Evolutionary conservation across 345 rosid genomes (phyloP), one percentile per base, ranked within the genome.

Genomic region (Dimocarpus longan): DNA sequence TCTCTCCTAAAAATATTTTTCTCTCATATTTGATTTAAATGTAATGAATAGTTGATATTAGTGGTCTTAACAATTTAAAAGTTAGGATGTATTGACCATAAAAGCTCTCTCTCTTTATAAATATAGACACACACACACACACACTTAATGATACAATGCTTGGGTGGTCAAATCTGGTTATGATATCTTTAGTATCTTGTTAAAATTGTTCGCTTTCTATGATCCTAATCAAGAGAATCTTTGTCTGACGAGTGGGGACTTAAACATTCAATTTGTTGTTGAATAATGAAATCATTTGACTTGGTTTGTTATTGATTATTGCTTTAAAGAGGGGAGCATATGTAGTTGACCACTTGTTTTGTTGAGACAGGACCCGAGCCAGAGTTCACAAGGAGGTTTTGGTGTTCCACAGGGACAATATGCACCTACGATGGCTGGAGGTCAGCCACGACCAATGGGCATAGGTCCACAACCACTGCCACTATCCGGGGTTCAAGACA

Each of bases 361-460:
- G 68, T 69, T 75, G 76, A 64, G 65, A 70, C 70, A 73, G 79
- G 84, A 73, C 42, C 21, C 74, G 16, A 68, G 24, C 70, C 90
- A 85, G 87, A 85, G 71, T 76, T 80, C 81, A 39, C 90, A 85
- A 73, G 87, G 76, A 82, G 93, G 85, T 56, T 24, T 87, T 65
- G 70, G 77, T 57, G 84, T 76, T 72, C 72, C 83, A 66, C 88
- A 87, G 59, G 89, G 97, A 69, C 89, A 85, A 67, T 86, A 88
- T 26, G 91, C 95, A 66, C 94, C 97, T 8, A 80, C 90, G 2
- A 68, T 86, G 59, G 78, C 89, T 76, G 92, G 91, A 73, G 95
- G 95, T 19, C 98, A 91, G 88, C 97, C 94, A 8, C 91, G 93
- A 24, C 93, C 97, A 32, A 83, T 84, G 10, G 99, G 95, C 74